These are phyloP conservation scores for Triticum urartu DNA, from an alignment of 176 grass and related monocot genomes.

Conservation along the genomic window DNA sequence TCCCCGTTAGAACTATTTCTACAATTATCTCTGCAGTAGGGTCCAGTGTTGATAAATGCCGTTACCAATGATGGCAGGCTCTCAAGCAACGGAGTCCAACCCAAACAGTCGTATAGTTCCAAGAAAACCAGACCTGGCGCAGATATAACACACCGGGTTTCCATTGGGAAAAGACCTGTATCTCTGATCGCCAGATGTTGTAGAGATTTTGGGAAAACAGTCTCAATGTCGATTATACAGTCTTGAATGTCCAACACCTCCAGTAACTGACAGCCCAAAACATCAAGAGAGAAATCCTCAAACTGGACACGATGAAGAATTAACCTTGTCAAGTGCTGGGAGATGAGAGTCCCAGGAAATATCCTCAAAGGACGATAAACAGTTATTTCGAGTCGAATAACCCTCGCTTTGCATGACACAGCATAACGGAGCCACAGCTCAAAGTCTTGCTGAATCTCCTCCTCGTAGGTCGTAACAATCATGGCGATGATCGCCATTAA, in stretches of 20 bases:
- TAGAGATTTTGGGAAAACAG: neutral
- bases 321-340: neutral
- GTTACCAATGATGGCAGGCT: neutral
- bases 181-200: neutral
- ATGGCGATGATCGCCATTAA: too few species aligned
- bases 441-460: neutral
- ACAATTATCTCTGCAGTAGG: neutral
- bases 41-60: neutral
- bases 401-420: neutral
- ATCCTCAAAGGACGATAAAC: neutral
- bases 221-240: neutral
- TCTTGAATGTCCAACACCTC: neutral
- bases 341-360: neutral
- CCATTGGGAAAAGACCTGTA: neutral
- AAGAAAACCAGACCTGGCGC: neutral
- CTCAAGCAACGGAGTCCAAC: neutral
- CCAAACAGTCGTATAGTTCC: neutral
- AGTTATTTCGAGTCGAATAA: neutral
- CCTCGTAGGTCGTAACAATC: rapidly evolving
- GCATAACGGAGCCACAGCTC: neutral
- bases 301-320: neutral
- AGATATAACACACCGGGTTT: neutral
- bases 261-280: neutral
- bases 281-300: neutral
- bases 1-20: neutral